Conservation (phyloP, 176 grass and related monocot genomes). For the Triticum monococcum region DNA sequence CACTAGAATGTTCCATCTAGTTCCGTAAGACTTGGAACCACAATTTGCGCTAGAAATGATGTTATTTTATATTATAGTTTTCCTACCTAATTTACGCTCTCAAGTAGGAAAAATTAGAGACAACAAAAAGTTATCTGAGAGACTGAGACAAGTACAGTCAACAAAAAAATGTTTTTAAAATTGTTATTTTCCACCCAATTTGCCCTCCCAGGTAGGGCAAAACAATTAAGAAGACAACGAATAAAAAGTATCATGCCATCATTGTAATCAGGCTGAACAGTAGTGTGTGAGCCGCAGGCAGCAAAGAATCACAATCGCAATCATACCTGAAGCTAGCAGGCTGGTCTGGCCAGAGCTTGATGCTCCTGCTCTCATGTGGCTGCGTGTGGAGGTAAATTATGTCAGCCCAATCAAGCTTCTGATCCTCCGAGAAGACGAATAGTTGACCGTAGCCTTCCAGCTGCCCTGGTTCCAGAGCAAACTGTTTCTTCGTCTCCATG, state of each 20-base stretch:
- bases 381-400: slow-evolving; percentile 35
- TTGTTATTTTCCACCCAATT: background rate
- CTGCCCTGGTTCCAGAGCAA: slow-evolving; percentile 20
- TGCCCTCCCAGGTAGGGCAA: background rate
- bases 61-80: background rate
- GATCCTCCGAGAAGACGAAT: slow-evolving; percentile 58
- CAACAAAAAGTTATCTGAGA: background rate
- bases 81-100: background rate
- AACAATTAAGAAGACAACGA: background rate
- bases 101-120: background rate
- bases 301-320: background rate
- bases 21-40: background rate
- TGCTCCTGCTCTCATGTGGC: slow-evolving; percentile 24
- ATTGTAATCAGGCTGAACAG: background rate
- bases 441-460: slow-evolving; percentile 58
- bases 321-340: slow-evolving; percentile 40
- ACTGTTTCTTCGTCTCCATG: slow-evolving; percentile 32
- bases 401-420: slow-evolving; percentile 64
- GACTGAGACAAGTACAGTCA: background rate
- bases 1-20: background rate
- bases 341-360: slow-evolving; percentile 52
- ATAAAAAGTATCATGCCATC: too few relatives aligned
- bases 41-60: background rate
- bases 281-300: too few relatives aligned
- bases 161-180: too few relatives aligned